Conservation (phyloP, 2,329 filamentous ascomycete species). For the Akanthomyces muscarius region DNA sequence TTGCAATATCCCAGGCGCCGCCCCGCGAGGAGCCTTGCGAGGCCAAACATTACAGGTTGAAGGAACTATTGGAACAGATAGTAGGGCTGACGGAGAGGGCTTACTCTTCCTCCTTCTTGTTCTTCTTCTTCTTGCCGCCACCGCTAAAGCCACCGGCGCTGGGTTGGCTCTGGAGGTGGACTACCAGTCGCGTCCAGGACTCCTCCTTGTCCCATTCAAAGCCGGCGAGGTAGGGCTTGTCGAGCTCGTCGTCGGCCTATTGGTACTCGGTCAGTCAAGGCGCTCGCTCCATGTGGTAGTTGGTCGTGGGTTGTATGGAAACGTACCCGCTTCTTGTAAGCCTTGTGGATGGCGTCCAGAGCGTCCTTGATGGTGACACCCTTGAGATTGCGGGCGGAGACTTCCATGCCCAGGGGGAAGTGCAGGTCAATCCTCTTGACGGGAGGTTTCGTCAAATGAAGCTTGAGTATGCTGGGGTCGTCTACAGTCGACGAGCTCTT, state of each 20-base stretch:
- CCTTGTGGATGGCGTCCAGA: constrained; percentile 90
- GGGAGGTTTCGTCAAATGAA: constrained; percentile 72
- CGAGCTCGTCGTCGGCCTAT: constrained; percentile 87
- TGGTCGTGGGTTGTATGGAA: neutral
- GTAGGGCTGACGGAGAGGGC: constrained; percentile 23
- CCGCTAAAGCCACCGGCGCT: constrained; percentile 43
- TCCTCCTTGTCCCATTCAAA: constrained; percentile 97
- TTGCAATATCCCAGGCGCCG: constrained; percentile 42
- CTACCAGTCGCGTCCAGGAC: constrained; percentile 80
- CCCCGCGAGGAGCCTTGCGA: constrained; percentile 38
- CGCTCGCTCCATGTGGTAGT: neutral
- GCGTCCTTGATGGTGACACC: constrained; percentile 98
- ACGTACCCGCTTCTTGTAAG: constrained; percentile 91
- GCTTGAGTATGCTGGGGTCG: constrained; percentile 79
- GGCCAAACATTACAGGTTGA: constrained; percentile 35
- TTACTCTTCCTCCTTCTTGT: constrained; percentile 50
- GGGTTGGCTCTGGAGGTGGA: constrained; percentile 75
- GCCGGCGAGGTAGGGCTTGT: constrained; percentile 79
- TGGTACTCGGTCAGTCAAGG: neutral
- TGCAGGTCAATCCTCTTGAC: constrained; percentile 93
- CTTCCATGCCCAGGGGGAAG: constrained; percentile 82
- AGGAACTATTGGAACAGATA: constrained; percentile 40
- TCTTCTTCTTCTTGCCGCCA: constrained; percentile 60
- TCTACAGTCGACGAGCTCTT: constrained; percentile 73
- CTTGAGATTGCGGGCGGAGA: constrained; percentile 85